Evolutionary conservation across 495 filamentous ascomycete genomes (phyloP).

Genomic region (Astrothelium macrocarpum): DNA sequence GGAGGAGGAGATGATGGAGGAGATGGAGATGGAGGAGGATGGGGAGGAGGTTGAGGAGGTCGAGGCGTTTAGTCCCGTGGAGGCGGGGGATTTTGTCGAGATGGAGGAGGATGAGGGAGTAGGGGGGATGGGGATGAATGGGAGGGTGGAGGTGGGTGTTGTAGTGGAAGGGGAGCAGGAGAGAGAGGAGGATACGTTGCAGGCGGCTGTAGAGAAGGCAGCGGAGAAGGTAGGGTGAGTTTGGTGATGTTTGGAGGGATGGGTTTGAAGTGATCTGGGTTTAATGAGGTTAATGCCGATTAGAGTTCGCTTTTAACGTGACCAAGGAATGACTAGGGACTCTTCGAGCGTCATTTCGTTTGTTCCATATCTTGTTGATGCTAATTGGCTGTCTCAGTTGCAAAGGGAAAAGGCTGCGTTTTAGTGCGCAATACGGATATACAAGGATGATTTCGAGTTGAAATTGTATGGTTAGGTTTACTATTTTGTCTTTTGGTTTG

Average conservation of each 20-base stretch:
- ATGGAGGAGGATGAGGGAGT: conserved; percentile 10
- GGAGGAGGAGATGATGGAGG: conserved; percentile 50
- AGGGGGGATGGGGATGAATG: not conserved
- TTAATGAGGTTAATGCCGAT: no score
- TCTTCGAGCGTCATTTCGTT: not conserved
- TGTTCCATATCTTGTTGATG: not conserved
- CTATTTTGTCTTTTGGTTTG: no score
- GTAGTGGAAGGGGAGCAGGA: conserved; percentile 13
- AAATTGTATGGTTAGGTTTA: no score
- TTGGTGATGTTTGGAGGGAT: not conserved
- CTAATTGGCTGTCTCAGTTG: not conserved
- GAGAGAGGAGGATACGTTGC: conserved; percentile 5
- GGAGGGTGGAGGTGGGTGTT: conserved; percentile 13
- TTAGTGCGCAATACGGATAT: no score
- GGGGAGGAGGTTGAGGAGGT: conserved; percentile 34
- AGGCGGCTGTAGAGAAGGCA: not conserved
- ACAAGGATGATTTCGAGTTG: no score
- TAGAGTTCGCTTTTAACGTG: not conserved
- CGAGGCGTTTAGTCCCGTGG: conserved; percentile 28
- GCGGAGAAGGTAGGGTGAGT: not conserved
- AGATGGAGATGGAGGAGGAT: conserved; percentile 11
- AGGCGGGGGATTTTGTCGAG: conserved; percentile 12
- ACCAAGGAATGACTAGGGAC: not conserved
- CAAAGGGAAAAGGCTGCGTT: not conserved
- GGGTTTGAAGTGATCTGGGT: no score